Base-by-base conservation (phyloP, 2,329 filamentous ascomycete genomes). In the Myriosclerotinia scirpicola region DNA sequence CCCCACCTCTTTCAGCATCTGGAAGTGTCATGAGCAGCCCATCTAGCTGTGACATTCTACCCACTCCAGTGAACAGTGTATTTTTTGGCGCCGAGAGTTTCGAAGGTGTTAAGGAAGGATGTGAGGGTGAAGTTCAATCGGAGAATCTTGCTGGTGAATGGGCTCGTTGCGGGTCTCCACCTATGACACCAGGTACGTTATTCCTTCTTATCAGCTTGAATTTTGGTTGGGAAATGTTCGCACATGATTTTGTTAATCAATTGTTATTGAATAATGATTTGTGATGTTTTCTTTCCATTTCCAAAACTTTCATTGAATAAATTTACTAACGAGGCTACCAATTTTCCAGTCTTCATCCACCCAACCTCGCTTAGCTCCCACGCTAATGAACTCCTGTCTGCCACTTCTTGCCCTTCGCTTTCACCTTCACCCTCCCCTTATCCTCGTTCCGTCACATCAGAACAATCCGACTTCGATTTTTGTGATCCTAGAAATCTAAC, bases 401-500 rank as follows among this genome's bases (percentile, higher is more conserved):
- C 87, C 64, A 84, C 82, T 71, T 87, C 90, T 55, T 94, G 90
- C 82, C 91, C 92, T 72, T 95, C 92, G 67, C 86, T 95, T 70
- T 96, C 92, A 38, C 92, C 93, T 26, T 96, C 92, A 42, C 92
- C 93, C 22, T 90, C 91, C 58, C 91, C 92, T 40, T 88, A 91
- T 71, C 88, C 91, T 72, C 83, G 85, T 73, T 87, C 90, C 66
- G 81, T 89, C 76, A 81, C 84, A 55, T 87, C 87, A 2, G 90
- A 92, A 75, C 74, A 75, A 69, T 63, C 60, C 34, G 89, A 92
- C 77, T 84, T 92, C 72, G 89, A 92, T 79, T 96, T 95, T 78
- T 97, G 94, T 79, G 93, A 97, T 76, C 93, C 94, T 44, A 89
- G 93, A 75, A 92, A 96, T 76, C 81, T 97, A 70, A 96, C 91